phyloP scores from a whole-genome alignment of 2,329 filamentous ascomycete genomes.

The Sphaerulina musiva region DNA sequence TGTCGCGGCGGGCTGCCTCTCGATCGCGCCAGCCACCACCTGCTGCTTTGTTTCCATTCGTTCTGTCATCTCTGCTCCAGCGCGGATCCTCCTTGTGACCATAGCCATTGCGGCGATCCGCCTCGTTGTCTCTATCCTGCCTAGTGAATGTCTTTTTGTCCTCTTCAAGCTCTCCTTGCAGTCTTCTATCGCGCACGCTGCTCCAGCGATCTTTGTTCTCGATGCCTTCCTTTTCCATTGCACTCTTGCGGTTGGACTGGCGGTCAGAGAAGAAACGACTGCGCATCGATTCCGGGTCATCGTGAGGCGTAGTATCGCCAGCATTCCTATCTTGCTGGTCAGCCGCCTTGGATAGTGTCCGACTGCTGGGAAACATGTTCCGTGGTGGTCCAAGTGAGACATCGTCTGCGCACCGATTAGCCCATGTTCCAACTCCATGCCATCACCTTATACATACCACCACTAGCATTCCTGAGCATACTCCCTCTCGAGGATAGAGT shows the following conservation, averaged over 20 bases:
- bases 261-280: slow-evolving; percentile 41
- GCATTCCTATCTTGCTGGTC: slow-evolving; percentile 27
- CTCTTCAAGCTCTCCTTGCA: slow-evolving; percentile 17
- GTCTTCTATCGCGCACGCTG: slow-evolving; percentile 60
- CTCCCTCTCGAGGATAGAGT: slow-evolving; percentile 26
- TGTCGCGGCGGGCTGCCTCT: slow-evolving; percentile 29
- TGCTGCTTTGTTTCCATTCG: slow-evolving; percentile 38
- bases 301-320: slow-evolving; percentile 34
- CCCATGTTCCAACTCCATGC: background rate
- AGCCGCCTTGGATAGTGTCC: slow-evolving; percentile 43
- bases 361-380: slow-evolving; percentile 72
- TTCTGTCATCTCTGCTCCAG: slow-evolving; percentile 42
- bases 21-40: slow-evolving; percentile 54
- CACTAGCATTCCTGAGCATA: slow-evolving; percentile 15
- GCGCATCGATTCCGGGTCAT: slow-evolving; percentile 33
- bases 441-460: slow-evolving; percentile 23
- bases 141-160: slow-evolving; percentile 52
- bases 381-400: slow-evolving; percentile 80
- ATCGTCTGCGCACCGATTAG: slow-evolving; percentile 60
- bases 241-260: slow-evolving; percentile 38
- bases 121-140: slow-evolving; percentile 40
- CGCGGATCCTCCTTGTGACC: slow-evolving; percentile 66
- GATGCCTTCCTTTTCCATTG: slow-evolving; percentile 33
- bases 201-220: slow-evolving; percentile 67
- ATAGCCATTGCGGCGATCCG: slow-evolving; percentile 57